Evolutionary conservation across 257 asterid species (phyloP), one percentile per base, ranked within the genome.

Genomic region (Solanum paucissectum): DNA sequence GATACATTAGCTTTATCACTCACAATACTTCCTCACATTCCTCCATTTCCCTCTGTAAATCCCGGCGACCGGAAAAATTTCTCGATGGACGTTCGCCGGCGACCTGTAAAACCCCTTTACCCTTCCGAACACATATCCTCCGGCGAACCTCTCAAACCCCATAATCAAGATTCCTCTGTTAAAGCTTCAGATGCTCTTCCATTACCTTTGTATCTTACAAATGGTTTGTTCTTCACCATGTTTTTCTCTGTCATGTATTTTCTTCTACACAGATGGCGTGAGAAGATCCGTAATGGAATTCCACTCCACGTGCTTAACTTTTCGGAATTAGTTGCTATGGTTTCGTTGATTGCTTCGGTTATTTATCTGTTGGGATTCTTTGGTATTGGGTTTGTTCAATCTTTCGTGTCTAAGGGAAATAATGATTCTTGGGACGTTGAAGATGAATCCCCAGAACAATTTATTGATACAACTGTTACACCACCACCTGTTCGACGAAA

Each of bases 21-120:
- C 32, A 62, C 71, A 62, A 62, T 62, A 62, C 71, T 62, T 62
- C 2, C 71, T 62, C 71, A 60, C 32, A n/a, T 62, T 62, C 29
- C 71, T 62, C 71, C 21, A 12, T 23, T 25, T 12, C 9, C 21
- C 58, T 76, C 82, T 32, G 79, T 33, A 18, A 11, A 8, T 72
- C 18, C 42, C 79, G 79, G 79, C 10, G 83, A 13, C 23, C 83
- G 83, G 83, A 6, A 21, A 37, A 71, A 6, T 2, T 36, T 23
- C 18, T 40, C 75, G 62, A 92, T 92, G 94, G 93, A 92, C 87
- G 86, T 88, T 90, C 91, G 87, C 86, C 91, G 90, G 93, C 89
- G 93, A 86, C 23, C 73, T 40, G 27, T 55, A 25, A 90, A 89
- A 38, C 46, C 88, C 4, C 10, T 82, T 42, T 14, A 36, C 20